These are phyloP conservation scores for Ophiostoma tasmaniense DNA, from an alignment of 2,329 filamentous ascomycete species.

Conservation along the genomic window DNA sequence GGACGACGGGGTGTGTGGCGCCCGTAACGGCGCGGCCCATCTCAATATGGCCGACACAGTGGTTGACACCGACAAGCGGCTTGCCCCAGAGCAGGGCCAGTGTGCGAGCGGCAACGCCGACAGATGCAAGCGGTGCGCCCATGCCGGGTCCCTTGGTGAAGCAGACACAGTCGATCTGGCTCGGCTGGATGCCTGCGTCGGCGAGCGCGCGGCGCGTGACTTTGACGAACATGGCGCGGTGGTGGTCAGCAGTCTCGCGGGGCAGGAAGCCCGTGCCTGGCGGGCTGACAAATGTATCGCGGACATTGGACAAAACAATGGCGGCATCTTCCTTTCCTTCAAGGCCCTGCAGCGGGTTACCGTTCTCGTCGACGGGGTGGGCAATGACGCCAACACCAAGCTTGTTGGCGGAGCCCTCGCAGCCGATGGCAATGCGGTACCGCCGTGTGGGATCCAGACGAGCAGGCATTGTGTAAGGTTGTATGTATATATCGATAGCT, in stretches of 20 bases:
- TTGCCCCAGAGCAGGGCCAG: conserved; percentile 77
- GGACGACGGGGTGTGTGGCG: conserved; percentile 81
- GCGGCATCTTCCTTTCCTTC: conserved; percentile 40
- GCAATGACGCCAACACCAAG: conserved; percentile 87
- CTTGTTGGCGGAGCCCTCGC: conserved; percentile 95
- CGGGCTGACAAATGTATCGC: conserved; percentile 86
- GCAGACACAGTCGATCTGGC: conserved; percentile 82
- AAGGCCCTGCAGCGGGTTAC: conserved; percentile 13
- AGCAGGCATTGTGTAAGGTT: not conserved
- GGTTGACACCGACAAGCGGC: conserved; percentile 90
- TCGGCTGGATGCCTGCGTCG: conserved; percentile 52
- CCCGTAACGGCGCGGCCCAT: conserved; percentile 94
- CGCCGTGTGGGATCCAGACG: conserved; percentile 23
- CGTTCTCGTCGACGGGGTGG: conserved; percentile 43
- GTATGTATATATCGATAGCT: not conserved
- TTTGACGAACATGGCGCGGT: conserved; percentile 73
- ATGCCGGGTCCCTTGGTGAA: conserved; percentile 95
- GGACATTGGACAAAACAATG: conserved; percentile 80
- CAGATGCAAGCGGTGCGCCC: conserved; percentile 83
- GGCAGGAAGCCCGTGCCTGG: conserved; percentile 92
- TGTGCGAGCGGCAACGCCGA: conserved; percentile 74
- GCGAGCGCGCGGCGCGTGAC: conserved; percentile 73
- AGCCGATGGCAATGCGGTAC: conserved; percentile 48
- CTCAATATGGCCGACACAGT: conserved; percentile 97
- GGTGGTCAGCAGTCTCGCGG: conserved; percentile 90